A percentile compares a stretch with the other conserved stretches of the same genome.
Conservation (phyloP, 768 basidiomycete genomes). For the Suillus tomentosus region DNA sequence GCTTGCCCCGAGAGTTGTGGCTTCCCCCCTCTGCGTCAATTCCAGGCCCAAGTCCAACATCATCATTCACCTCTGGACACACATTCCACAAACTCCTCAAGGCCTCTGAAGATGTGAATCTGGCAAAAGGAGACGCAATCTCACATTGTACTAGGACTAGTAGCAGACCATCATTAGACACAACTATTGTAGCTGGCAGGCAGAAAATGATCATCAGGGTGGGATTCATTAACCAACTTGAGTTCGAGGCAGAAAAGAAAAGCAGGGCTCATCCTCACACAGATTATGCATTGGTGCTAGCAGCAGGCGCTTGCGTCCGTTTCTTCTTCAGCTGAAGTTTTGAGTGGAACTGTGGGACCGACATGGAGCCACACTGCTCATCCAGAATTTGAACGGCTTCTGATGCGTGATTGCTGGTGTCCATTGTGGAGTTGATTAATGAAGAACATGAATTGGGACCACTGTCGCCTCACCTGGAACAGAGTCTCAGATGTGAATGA, state of each 20-base stretch:
- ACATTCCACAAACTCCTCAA: slow-evolving; percentile 84
- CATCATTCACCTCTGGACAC: slow-evolving; percentile 51
- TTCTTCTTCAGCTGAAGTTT: not conserved
- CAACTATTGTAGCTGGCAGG: too few relatives aligned
- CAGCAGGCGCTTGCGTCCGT: not conserved
- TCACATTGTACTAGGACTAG: too few relatives aligned
- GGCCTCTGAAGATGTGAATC: slow-evolving; percentile 61
- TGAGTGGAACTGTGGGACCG: not conserved
- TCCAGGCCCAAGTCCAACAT: too few relatives aligned
- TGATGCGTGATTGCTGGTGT: not conserved
- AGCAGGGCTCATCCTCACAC: too few relatives aligned
- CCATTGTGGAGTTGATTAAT: not conserved
- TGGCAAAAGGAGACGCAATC: too few relatives aligned
- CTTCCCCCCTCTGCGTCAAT: too few relatives aligned
- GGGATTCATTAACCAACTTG: too few relatives aligned
- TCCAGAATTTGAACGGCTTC: not conserved
- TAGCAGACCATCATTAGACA: too few relatives aligned
- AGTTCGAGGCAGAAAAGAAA: too few relatives aligned
- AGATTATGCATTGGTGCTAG: too few relatives aligned
- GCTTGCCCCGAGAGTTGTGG: too few relatives aligned
- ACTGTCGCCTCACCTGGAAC: not conserved
- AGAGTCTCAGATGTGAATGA: not conserved
- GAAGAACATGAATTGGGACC: not conserved
- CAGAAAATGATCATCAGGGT: too few relatives aligned
- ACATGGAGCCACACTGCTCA: not conserved